These are phyloP conservation scores for Populus tomentosa DNA, from an alignment of 441 rosid genomes.

Conservation along the genomic window DNA sequence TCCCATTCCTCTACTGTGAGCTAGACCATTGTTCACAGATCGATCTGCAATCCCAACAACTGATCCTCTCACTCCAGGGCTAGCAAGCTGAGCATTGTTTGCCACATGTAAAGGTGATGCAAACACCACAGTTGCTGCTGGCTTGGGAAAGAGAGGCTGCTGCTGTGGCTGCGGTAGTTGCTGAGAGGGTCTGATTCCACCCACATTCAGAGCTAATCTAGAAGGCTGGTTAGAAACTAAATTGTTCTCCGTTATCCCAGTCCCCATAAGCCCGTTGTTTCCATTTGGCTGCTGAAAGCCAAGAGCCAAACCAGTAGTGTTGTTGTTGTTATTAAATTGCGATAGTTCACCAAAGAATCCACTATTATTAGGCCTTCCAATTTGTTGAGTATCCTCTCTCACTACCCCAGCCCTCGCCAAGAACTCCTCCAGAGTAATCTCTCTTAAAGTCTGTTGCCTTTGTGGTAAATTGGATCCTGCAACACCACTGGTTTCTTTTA, in stretches of 20 bases:
- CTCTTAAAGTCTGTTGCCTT: conserved; percentile 78
- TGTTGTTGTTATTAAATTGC: conserved; percentile 28
- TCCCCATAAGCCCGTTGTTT: conserved; percentile 36
- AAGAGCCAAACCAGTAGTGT: conserved; percentile 32
- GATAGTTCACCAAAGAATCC: conserved; percentile 45
- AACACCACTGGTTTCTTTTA: conserved; percentile 38
- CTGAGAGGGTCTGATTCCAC: conserved; percentile 37
- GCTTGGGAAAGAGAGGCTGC: conserved; percentile 72
- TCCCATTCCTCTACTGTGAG: conserved; percentile 48
- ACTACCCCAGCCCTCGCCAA: conserved; percentile 88
- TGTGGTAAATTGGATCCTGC: conserved; percentile 34
- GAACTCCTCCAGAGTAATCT: conserved; percentile 91
- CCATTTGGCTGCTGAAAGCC: conserved; percentile 51
- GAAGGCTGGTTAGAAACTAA: conserved; percentile 40
- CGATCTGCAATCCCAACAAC: conserved; percentile 36
- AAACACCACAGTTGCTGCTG: conserved; percentile 45
- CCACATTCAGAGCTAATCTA: conserved; percentile 39
- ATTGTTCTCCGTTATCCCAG: conserved; percentile 17
- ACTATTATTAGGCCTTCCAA: conserved; percentile 26
- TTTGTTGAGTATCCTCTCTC: conserved; percentile 58
- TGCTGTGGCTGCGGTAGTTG: conserved; percentile 33
- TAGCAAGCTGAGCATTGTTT: conserved; percentile 32
- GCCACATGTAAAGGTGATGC: conserved; percentile 43
- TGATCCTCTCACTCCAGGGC: conserved; percentile 46
- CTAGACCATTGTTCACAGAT: conserved; percentile 41